These are phyloP conservation scores for Athelia sp. DNA, from an alignment of 1,284 basidiomycete species.

Conservation along the genomic window DNA sequence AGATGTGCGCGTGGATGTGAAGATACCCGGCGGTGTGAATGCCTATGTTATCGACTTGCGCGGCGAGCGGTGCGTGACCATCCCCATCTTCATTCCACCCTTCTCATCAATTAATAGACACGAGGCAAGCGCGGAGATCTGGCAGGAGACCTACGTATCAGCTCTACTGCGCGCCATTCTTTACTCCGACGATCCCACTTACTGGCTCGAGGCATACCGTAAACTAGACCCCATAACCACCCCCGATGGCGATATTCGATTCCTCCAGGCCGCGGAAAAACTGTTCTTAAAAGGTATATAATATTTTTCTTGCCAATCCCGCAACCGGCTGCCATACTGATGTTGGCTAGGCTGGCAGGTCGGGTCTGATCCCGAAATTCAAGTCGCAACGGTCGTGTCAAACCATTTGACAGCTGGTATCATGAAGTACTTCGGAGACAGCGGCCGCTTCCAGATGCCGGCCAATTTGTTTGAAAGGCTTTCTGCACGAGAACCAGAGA, in stretches of 20 bases:
- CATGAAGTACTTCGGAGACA: conserved; percentile 96
- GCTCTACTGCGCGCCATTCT: conserved; percentile 88
- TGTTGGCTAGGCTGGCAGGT: conserved; percentile 84
- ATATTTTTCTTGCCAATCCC: background rate
- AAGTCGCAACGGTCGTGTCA: conserved; percentile 95
- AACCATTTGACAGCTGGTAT: conserved; percentile 95
- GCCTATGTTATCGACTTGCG: conserved; percentile 93
- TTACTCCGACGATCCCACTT: conserved; percentile 93
- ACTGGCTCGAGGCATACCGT: conserved; percentile 89
- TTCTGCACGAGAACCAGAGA: conserved; percentile 81
- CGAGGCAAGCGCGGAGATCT: conserved; percentile 88
- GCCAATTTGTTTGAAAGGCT: conserved; percentile 96
- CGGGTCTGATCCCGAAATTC: conserved; percentile 97
- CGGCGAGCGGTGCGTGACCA: conserved; percentile 74
- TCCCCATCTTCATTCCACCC: background rate
- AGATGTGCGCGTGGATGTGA: conserved; percentile 96
- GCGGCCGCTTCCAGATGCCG: conserved; percentile 82
- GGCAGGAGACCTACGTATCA: conserved; percentile 97
- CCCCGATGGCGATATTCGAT: conserved; percentile 84
- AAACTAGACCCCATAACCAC: conserved; percentile 94
- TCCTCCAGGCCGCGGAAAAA: conserved; percentile 87
- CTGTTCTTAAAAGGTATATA: conserved; percentile 82
- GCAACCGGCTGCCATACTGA: background rate
- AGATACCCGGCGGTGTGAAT: conserved; percentile 95
- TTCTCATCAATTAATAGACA: conserved; percentile 47